Evolutionary conservation across 306 rosid species (phyloP).

Genomic region (Fragaria nilgerrensis): DNA sequence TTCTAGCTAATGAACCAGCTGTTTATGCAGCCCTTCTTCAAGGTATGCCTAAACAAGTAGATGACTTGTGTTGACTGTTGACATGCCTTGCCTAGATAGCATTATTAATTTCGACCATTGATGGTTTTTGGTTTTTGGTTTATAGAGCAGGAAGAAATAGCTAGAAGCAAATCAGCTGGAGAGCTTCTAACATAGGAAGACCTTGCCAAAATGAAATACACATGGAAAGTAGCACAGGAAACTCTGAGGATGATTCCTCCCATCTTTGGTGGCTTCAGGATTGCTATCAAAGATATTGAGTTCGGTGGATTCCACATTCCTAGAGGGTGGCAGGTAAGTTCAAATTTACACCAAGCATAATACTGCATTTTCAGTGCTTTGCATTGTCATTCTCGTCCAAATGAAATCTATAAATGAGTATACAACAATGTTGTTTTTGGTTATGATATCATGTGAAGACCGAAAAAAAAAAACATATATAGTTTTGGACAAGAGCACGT

Average conservation of each 20-base stretch:
- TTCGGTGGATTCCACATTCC: constrained; percentile 63
- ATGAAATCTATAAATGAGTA: too few relatives aligned
- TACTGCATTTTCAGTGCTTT: too few relatives aligned
- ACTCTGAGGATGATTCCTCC: constrained; percentile 69
- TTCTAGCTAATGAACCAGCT: constrained; percentile 49
- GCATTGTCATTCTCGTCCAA: too few relatives aligned
- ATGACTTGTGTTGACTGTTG: too few relatives aligned
- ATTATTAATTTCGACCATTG: background rate
- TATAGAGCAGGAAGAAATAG: constrained; percentile 74
- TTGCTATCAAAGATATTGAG: constrained; percentile 50
- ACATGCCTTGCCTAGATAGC: background rate
- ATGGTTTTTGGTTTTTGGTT: background rate
- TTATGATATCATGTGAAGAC: too few relatives aligned
- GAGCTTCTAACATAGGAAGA: constrained; percentile 71
- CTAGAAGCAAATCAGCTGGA: constrained; percentile 43
- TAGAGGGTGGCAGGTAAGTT: constrained; percentile 83
- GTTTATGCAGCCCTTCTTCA: constrained; percentile 55
- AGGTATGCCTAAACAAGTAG: constrained; percentile 36
- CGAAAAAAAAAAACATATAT: too few relatives aligned
- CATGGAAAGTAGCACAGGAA: constrained; percentile 71
- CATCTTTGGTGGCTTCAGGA: constrained; percentile 53
- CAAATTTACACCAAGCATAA: background rate
- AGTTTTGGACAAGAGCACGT: too few relatives aligned
- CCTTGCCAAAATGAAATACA: constrained; percentile 75
- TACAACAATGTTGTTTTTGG: too few relatives aligned